phyloP scores from a whole-genome alignment of 2,329 filamentous ascomycete species.

The Nigrospora sphaerica region DNA sequence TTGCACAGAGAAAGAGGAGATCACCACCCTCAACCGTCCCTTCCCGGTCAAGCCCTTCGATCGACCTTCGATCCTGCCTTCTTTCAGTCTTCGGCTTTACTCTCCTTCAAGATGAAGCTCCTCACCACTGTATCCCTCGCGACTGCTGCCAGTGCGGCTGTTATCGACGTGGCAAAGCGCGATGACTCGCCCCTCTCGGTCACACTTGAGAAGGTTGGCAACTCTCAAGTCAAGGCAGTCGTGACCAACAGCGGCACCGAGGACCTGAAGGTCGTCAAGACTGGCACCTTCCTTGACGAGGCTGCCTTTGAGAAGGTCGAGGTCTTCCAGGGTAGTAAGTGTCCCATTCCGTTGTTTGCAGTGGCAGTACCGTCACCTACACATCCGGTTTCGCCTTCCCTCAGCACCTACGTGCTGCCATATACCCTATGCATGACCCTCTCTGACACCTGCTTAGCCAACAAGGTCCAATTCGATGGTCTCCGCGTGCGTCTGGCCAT shows the following conservation, averaged over 20 bases:
- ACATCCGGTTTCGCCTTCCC: neutral
- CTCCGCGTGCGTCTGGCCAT: conserved; percentile 3
- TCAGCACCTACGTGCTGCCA: too few relatives aligned
- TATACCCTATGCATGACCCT: neutral
- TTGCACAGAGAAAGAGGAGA: too few relatives aligned
- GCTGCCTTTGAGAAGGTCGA: conserved; percentile 41
- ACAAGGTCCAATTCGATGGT: conserved; percentile 6
- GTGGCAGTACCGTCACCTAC: neutral
- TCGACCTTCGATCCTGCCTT: too few relatives aligned
- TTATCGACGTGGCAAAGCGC: conserved; percentile 26
- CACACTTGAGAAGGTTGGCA: conserved; percentile 35
- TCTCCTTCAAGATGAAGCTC: conserved; percentile 29
- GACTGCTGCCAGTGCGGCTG: conserved; percentile 26
- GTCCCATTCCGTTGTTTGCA: neutral
- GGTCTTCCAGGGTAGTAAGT: conserved; percentile 33
- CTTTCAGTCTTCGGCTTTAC: too few relatives aligned
- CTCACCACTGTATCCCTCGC: conserved; percentile 25
- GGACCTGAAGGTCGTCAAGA: conserved; percentile 39
- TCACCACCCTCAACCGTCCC: too few relatives aligned
- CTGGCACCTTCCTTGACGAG: conserved; percentile 41
- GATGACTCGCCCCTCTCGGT: conserved; percentile 28
- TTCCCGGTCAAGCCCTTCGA: too few relatives aligned
- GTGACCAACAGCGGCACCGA: conserved; percentile 41
- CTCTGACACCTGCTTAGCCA: neutral
- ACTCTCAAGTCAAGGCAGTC: conserved; percentile 40